phyloP scores from a whole-genome alignment of 345 rosid species.

The Ceriops tagal region DNA sequence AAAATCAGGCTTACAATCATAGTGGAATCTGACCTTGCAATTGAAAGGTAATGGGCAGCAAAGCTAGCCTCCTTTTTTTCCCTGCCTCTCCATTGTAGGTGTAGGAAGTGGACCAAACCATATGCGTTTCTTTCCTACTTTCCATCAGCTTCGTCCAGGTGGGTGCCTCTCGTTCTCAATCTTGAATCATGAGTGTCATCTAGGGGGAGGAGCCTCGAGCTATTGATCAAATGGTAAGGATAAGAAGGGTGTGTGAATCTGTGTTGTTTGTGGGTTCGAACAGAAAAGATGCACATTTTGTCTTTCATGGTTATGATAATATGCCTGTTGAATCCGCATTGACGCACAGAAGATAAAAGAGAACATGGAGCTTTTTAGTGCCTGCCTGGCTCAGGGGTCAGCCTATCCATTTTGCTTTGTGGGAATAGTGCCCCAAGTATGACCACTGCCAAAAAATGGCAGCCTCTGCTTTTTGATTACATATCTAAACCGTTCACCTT shows the following conservation, averaged over 20 bases:
- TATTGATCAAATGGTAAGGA: neutral
- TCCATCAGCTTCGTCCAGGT: neutral
- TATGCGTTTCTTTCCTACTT: neutral
- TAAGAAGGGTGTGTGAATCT: neutral
- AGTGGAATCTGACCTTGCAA: constrained; percentile 51
- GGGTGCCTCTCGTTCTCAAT: neutral
- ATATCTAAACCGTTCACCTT: neutral
- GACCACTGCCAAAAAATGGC: constrained; percentile 14
- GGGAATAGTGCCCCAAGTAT: constrained; percentile 6
- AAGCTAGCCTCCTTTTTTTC: constrained; percentile 9
- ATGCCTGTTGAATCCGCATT: too few relatives aligned
- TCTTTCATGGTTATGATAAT: too few relatives aligned
- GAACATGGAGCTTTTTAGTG: neutral
- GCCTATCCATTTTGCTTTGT: constrained; percentile 20
- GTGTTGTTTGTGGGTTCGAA: neutral
- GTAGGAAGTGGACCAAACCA: constrained; percentile 20
- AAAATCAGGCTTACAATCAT: constrained; percentile 23
- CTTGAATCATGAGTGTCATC: neutral
- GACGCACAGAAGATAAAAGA: too few relatives aligned
- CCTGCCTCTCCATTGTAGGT: constrained; percentile 16
- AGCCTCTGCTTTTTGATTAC: constrained; percentile 31
- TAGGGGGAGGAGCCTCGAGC: neutral
- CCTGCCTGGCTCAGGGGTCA: neutral
- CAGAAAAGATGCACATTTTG: neutral
- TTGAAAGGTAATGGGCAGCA: constrained; percentile 33